These are phyloP conservation scores for Cnidoscolus chayamansa DNA, from an alignment of 441 rosid genomes.

Conservation along the genomic window DNA sequence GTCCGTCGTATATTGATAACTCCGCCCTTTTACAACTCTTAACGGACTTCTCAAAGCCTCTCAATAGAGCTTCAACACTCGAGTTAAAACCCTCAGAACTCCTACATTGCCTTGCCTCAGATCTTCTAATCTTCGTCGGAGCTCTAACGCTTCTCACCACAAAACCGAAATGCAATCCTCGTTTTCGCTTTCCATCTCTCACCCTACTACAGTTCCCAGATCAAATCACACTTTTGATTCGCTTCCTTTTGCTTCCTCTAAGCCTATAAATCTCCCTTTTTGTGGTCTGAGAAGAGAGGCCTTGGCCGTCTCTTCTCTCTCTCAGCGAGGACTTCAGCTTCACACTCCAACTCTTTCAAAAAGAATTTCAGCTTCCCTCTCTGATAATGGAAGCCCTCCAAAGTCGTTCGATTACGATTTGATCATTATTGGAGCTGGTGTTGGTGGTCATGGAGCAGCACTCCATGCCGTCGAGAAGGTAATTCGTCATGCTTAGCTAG, in stretches of 20 bases:
- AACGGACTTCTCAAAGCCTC: conserved; percentile 43
- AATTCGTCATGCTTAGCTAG: not conserved
- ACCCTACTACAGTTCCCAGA: conserved; percentile 31
- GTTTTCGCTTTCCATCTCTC: conserved; percentile 46
- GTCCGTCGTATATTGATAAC: conserved; percentile 43
- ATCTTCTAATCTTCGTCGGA: not conserved
- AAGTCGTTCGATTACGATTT: conserved; percentile 83
- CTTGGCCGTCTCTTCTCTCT: conserved; percentile 37
- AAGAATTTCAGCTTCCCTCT: conserved; percentile 37
- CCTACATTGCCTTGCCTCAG: conserved; percentile 21
- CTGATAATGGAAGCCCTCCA: conserved; percentile 55
- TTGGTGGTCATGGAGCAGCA: conserved; percentile 99
- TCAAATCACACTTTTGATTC: conserved; percentile 34
- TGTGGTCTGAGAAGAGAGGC: conserved; percentile 79
- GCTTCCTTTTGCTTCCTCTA: conserved; percentile 25
- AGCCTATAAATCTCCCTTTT: conserved; percentile 61
- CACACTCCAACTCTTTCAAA: conserved; percentile 19
- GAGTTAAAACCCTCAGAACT: not conserved
- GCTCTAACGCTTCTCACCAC: not conserved
- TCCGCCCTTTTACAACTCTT: conserved; percentile 42
- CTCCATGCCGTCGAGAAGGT: conserved; percentile 97
- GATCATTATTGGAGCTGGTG: conserved; percentile 97
- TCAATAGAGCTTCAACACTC: not conserved
- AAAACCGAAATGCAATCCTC: conserved; percentile 57
- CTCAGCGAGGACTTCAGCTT: conserved; percentile 22